Base-by-base conservation (phyloP, 371 early-diverging fungal species). In the Mortierella sp. region DNA sequence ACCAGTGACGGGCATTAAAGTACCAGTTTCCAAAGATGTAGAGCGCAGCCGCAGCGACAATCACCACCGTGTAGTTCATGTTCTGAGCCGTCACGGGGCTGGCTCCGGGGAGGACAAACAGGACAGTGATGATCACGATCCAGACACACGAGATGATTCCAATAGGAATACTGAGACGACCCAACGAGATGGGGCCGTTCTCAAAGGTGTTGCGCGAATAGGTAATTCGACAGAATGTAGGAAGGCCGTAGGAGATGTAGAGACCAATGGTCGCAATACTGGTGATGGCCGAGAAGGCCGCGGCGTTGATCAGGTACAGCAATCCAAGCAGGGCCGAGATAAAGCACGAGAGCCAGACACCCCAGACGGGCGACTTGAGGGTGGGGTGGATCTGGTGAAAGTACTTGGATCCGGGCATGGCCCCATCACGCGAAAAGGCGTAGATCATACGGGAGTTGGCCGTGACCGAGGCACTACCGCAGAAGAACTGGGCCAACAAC, bases 351-450 rank as follows among this genome's bases (percentile, higher is more conserved):
- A 77, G 34, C 85, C 85, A 85, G 47, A 80, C 71, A 13, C 72
- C 86, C 66, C 85, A 81, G 67, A 88, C 68, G 48, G 91, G 91
- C 55, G 85, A 86, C 39, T 82, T 81, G 70, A 86, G 70, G 1
- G 77, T 74, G 7, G 78, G 70, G 77, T 91, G 86, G 64, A 91
- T 69, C 79, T 85, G 66, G 77, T 86, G 86, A 72, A 86, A 79
- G 75, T 89, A 90, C 29, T 83, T 78, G 68, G 90, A 90, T 61
- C 86, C 87, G 41, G 94, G 94, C 74, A 94, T 89, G 65, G 91
- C 93, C 29, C 90, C 90, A 73, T 94, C 94, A 39, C 94, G 89
- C 40, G 93, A 89, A 75, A 94, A 93, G 22, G 95, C 93, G 74
- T 92, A 94, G 58, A 92, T 89, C 92, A 91, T 92, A 53, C 94